Evolutionary conservation across 2,329 filamentous ascomycete species (phyloP), one percentile per base, ranked within the genome.

Genomic region (Colletotrichum sp.): DNA sequence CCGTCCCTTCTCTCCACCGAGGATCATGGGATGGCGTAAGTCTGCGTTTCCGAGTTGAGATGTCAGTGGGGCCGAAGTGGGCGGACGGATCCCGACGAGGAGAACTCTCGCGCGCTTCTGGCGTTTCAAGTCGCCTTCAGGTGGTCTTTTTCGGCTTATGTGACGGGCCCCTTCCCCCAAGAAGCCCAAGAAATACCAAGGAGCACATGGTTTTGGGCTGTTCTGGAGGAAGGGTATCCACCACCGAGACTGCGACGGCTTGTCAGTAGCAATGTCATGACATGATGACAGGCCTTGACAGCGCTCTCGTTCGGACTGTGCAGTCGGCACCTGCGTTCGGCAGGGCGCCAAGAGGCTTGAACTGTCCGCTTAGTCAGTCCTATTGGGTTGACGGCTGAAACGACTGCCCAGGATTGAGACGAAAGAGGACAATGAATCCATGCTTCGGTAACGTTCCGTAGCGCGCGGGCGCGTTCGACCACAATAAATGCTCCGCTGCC

Each of bases 91-190:
- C 55, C 62, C 68, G 39, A 59, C 36, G n/a, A 30, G 64, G 69
- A 6, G 13, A 30, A 15, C 36, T 26, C 48, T 68, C n/a, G 63
- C 52, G 22, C 65, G 24, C 24, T 75, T 57, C 71, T 48, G 70
- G 65, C 52, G 74, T 75, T 75, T 75, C 74, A 75, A 60, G 34
- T 68, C 59, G 64, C 24, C 70, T 34, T 73, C 74, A 74, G 64
- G 65, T 68, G 26, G 16, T 48, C 59, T 32, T 39, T 44, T 66
- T 72, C 22, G 39, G 63, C 68, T 22, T 60, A 28, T 66, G 68
- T 72, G 32, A 71, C 30, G 55, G 39, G 18, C 44, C 64, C 63
- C 36, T 44, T 39, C 34, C 4, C 15, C 59, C 18, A 52, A 52
- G 44, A 52, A 66, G 2, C 59, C 63, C 32, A 30, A 28, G 63